These are phyloP conservation scores for Fraxinus pennsylvanica DNA, from an alignment of 257 asterid species.

Conservation along the genomic window DNA sequence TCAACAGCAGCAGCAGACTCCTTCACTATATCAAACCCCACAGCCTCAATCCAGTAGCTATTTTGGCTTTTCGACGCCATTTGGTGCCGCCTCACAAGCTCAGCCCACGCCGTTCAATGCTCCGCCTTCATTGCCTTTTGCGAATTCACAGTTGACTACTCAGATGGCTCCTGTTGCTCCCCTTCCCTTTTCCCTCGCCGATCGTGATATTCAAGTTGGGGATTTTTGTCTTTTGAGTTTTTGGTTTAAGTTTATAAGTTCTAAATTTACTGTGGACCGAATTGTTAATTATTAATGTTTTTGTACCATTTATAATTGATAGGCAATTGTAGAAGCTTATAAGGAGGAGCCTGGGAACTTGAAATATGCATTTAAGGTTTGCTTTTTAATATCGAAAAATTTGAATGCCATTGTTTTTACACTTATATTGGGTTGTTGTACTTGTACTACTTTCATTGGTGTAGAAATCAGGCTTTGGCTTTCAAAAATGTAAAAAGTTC, in stretches of 20 bases:
- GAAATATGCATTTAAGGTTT: slow-evolving; percentile 88
- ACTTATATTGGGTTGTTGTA: not conserved
- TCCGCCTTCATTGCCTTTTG: slow-evolving; percentile 42
- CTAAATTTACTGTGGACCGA: not conserved
- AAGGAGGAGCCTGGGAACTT: slow-evolving; percentile 89
- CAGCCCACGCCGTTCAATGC: slow-evolving; percentile 53
- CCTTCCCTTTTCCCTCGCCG: slow-evolving; percentile 85
- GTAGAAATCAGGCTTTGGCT: slow-evolving; percentile 7
- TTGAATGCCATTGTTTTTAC: not conserved
- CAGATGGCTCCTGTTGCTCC: slow-evolving; percentile 99
- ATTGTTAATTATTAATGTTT: slow-evolving; percentile 2
- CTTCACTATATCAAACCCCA: slow-evolving; percentile 26
- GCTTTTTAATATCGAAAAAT: slow-evolving; percentile 16
- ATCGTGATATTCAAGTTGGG: slow-evolving; percentile 83
- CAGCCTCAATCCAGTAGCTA: slow-evolving; percentile 44
- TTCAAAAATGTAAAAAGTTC: not conserved
- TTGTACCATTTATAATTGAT: not conserved
- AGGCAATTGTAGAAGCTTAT: slow-evolving; percentile 93
- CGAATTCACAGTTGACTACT: slow-evolving; percentile 81
- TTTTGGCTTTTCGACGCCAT: slow-evolving; percentile 61
- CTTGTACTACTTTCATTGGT: slow-evolving; percentile 2
- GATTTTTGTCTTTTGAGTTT: not conserved
- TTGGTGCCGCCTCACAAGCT: slow-evolving; percentile 48
- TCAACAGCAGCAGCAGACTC: slow-evolving; percentile 44
- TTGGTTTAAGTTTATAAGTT: slow-evolving; percentile 2